Evolutionary conservation across 495 filamentous ascomycete genomes (phyloP), one percentile per base, ranked within the genome.

Genomic region (Penicillium parvum): DNA sequence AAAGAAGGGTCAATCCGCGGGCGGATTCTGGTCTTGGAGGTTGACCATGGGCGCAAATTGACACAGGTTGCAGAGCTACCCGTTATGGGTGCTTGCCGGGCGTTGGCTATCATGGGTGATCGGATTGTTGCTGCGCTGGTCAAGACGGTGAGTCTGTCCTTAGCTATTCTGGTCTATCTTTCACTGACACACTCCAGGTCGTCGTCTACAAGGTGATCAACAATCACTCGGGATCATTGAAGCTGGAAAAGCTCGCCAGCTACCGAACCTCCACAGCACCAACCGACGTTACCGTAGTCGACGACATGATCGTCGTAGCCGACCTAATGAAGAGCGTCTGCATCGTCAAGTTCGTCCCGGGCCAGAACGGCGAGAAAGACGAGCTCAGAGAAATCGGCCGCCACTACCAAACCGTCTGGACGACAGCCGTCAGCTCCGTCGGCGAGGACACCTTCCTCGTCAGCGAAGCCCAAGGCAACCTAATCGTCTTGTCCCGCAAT

Each of bases 281-380:
- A 2, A 78, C 94, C 18, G 87, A 94, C 55, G 48, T 99, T n/a
- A 75, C 80, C 9, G 74, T 95, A 7, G 72, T 73, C 11, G 79
- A 66, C 10, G 75, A 85, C 43, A 7, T 78, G 19, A 91, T 97
- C 47, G 85, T 85, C 0, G 81, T 99, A 4, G 86, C 83, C 1
- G 92, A 99, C 52, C 68, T 99, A 27, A 97, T 95, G 89, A 96
- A 96, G 69, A 91, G 86, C 22, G 69, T 92, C 26, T 84, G 85
- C 11, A 60, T 97, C 7, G 68, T 96, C 8, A 66, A 88, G 55
- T 90, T 80, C 52, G 64, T 68, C 7, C 69, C 69, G 12, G 73
- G 74, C 6, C 52, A 66, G 23, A 63, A 50, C 20, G 73, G 63
- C 0, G 57, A 66, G 5, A 49, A 61, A 19, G 67, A 76, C 66